Base-by-base conservation (phyloP, 139 green algal species). In the Chlorella sp. region DNA sequence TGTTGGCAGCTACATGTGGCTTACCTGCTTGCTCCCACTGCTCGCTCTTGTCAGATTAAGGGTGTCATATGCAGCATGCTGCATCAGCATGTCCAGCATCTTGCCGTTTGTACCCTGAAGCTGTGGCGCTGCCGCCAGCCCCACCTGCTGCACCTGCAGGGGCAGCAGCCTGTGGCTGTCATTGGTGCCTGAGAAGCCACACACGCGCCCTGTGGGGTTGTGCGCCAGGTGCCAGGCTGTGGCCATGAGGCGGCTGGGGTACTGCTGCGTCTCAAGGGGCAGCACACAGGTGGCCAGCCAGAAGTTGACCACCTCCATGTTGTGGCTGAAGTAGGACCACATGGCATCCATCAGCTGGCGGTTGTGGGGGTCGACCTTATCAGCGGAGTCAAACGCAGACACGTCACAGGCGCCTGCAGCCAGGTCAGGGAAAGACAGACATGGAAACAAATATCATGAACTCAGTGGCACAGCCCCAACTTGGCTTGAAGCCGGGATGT, bases 131-230 rank as follows among this genome's bases (percentile, higher is more conserved):
- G 20, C 24, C 20, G 55, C 20, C 30, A 23, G 27, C 62, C 35
- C 5, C 2, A 30, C 64, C 72, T 84, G 71, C 20, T 77, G 36
- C 73, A 89, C 79, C 63, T 82, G 72, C 50, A 86, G 71, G 22
- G 83, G 83, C 68, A 89, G 73, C 74, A 89, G 81, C 24, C 79
- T 42, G 69, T 88, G 73, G 79, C 81, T 87, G 82, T 91, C 86
- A 27, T 87, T 88, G 26, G 86, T 91, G 62, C 83, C 85, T 23
- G 55, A 75, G 70, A 86, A 88, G 17, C 80, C 80, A 14, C 74
- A 68, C 62, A 88, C 73, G 6, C 29, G 30, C 5, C 71, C 61
- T 5, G 3, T 32, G 17, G 69, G 30, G 6, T 71, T 86, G 75
- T 79, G 49, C 2, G 86, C 86, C 70, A 91, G 68, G 75, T 91